Conservation (phyloP, 2,329 filamentous ascomycete genomes). For the Curvularia lunata region DNA sequence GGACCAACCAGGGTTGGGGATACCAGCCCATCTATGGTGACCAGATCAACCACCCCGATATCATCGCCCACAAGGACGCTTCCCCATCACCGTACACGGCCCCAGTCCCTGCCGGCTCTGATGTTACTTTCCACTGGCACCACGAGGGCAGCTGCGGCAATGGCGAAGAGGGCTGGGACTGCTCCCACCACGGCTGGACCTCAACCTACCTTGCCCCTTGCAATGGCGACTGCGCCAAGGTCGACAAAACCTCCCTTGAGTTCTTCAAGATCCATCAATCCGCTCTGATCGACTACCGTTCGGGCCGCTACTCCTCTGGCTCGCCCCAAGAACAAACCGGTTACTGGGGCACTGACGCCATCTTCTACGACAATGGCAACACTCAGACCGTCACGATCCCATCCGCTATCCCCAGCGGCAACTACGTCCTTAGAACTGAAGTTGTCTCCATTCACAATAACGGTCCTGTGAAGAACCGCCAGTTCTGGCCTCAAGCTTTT, state of each 20-base stretch:
- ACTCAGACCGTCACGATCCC: conserved; percentile 43
- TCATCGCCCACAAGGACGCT: conserved; percentile 44
- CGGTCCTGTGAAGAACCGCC: conserved; percentile 38
- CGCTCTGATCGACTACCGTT: conserved; percentile 36
- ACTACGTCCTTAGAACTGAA: conserved; percentile 47
- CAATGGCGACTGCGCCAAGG: conserved; percentile 43
- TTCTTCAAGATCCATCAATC: conserved; percentile 47
- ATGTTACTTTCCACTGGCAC: conserved; percentile 44
- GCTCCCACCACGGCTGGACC: conserved; percentile 45
- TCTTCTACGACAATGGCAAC: conserved; percentile 46
- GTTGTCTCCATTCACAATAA: conserved; percentile 47
- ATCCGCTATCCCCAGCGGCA: conserved; percentile 39
- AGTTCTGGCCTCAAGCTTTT: conserved; percentile 48
- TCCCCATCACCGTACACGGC: conserved; percentile 39
- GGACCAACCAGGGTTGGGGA: conserved; percentile 44
- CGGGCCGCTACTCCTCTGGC: conserved; percentile 36
- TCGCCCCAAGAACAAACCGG: conserved; percentile 31
- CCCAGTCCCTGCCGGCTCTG: conserved; percentile 35
- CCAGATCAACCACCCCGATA: conserved; percentile 36
- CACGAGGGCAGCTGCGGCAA: conserved; percentile 34
- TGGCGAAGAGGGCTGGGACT: conserved; percentile 42
- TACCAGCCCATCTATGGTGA: conserved; percentile 38
- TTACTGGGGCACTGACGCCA: conserved; percentile 43
- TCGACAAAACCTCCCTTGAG: conserved; percentile 38
- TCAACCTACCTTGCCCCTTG: conserved; percentile 41